Evolutionary conservation across 129 eudicot genomes (phyloP), one percentile per base, ranked within the genome.

Genomic region (Calendula officinalis): DNA sequence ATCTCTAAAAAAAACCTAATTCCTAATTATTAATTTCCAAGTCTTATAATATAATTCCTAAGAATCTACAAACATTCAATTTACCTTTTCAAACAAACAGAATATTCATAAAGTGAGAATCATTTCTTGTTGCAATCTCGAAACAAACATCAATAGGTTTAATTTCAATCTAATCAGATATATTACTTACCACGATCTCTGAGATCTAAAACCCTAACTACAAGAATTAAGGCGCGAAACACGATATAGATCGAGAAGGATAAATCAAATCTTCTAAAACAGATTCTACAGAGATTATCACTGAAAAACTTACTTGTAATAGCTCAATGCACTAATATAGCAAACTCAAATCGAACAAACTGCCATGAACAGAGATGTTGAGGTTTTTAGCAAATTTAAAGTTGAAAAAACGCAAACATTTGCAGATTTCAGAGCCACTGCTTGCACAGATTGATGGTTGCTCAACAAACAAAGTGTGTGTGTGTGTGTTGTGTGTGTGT

Each of bases 91-190:
- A 40, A 60, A 40, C 17, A 22, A 34, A 43, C 30, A 61, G 16
- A 14, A 65, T 51, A 51, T 71, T 40, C 76, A 60, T 71, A 71
- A 71, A 71, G 69, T 40, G 61, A 27, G 35, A 16, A 47, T 47
- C 75, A 13, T 58, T 58, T 17, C 1, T 6, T 6, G 8, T 13
- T 59, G 5, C 22, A n/a, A 71, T 38, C 53, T 30, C 41, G n/a
- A 70, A 50, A 70, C 30, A 22, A 22, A 22, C 1, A 22, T 22
- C 30, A 22, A 0, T 22, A 22, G 30, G 30, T 22, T 22, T 22
- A 22, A 22, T 22, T 22, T 22, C 30, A 22, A 22, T 1, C 30
- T 22, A 22, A 22, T 22, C 30, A 22, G 1, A 22, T 22, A 22
- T 22, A 22, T 22, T 22, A 22, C 30, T 22, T 2, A 22, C 30